Evolutionary conservation across 306 rosid species (phyloP), one percentile per base, ranked within the genome.

Genomic region (Lotus japonicus): DNA sequence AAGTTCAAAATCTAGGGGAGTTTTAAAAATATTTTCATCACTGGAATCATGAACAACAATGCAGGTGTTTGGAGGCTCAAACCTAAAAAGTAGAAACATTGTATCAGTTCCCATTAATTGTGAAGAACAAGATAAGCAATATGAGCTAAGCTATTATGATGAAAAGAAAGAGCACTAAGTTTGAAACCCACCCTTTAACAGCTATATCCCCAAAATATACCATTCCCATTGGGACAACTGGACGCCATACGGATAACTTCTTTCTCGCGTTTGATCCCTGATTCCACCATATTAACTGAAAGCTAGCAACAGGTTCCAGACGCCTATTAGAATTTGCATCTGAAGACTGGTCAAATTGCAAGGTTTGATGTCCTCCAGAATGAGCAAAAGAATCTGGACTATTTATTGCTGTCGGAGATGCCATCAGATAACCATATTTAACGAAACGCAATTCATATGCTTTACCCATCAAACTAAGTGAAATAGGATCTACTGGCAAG

Each of bases 251-350:
- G 54, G 98, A 94, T 49, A 94, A 50, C 70, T 64, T 77, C 68
- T 90, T 94, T 77, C 91, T 85, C 10, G 95, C 66, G 81, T 79
- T 85, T 68, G 84, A 79, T 11, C 95, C 95, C 59, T 81, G 92
- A 68, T 90, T 89, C 96, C 96, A 94, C 97, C 98, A 94, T 73
- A 94, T 84, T 82, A 88, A 79, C 42, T 55, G 86, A 82, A 90
- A 94, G 77, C 86, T 82, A 69, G 95, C 96, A 51, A 94, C 96
- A 77, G 92, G 84, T 79, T 94, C 95, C 41, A 62, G 83, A 67
- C 66, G 88, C 76, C 81, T 74, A 58, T 79, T 84, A 61, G 97
- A 85, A 76, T 56, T 94, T 55, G 70, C 71, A 66, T 68, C 68
- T 70, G 76, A 36, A 51, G 83, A 64, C 68, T 79, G 78, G 76